These are phyloP conservation scores for Vaccinium corymbosum DNA, from an alignment of 148 eudicot genomes.

Conservation along the genomic window DNA sequence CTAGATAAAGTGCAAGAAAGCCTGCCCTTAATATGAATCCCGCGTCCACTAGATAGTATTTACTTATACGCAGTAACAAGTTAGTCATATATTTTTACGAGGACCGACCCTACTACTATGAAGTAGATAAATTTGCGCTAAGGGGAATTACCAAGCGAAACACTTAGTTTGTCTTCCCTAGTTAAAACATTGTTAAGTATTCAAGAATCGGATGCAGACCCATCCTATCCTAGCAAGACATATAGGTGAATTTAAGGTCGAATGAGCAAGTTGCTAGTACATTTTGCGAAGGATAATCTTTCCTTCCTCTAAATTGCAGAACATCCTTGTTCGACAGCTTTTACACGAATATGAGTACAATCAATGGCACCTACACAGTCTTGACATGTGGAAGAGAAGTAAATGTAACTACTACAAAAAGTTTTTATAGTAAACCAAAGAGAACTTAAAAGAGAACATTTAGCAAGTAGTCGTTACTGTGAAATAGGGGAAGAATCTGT, in stretches of 20 bases:
- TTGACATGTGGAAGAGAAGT: not conserved
- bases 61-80: no score
- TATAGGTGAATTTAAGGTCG: constrained; percentile 14
- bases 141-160: not conserved
- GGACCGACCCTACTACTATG: no score
- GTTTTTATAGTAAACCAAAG: no score
- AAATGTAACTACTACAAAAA: no score
- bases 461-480: not conserved
- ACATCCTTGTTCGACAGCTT: not conserved
- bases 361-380: constrained; percentile 12
- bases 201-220: not conserved
- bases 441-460: no score
- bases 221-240: not conserved
- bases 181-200: not conserved
- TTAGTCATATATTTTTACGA: no score
- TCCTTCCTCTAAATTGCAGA: constrained; percentile 4
- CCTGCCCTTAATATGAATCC: no score
- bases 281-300: constrained; percentile 9
- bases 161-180: constrained; percentile 1
- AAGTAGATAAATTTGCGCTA: no score
- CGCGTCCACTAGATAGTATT: no score
- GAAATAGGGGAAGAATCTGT: not conserved
- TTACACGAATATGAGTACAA: constrained; percentile 1
- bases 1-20: no score
- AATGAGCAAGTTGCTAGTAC: constrained; percentile 10